Evolutionary conservation across 2,329 filamentous ascomycete genomes (phyloP), one percentile per base, ranked within the genome.

Genomic region (Penicillium occitanis): DNA sequence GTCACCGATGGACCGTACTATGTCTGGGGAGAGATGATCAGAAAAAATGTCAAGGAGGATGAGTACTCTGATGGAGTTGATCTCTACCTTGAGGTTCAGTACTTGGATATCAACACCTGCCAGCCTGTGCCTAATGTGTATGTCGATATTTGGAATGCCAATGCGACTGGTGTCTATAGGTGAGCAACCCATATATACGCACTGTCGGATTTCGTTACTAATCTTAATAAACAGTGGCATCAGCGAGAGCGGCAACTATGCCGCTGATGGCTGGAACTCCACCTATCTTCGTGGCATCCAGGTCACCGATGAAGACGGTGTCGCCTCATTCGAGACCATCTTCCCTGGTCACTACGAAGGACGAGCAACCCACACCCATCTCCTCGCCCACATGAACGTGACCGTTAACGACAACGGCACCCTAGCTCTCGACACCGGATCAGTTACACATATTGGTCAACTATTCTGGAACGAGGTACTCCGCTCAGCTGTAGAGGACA

Each of bases 201-300:
- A 25, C 13, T 8, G 19, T 13, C 10, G n/a, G 44, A 48, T 19
- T 5, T 22, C 19, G 2, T 22, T 48, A 22, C 44, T 48, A 13
- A 48, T 6, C 3, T 8, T 48, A 17, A 19, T 22, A 3, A 22
- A n/a, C 28, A 61, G 77, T 61, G 58, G 68, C 46, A 57, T 69
- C 51, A 19, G 55, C 17, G 25, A 55, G 64, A 35, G 33, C 13
- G 25, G 60, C 13, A 61, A 61, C 44, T 48, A 61, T 48, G 59
- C 59, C 53, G 59, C 51, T 22, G 42, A 67, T 63, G 78, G 72
- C 44, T 75, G 70, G 60, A 74, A 76, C n/a, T 76, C 77, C 1
- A 83, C 81, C 14, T 85, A 78, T 73, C 76, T 85, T 5, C 81
- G 83, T 2, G 83, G 83, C 37, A 78, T 84, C 51, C 80, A 83